Percentiles rank a stretch among this genome's conserved stretches.
These are phyloP conservation scores for Nidularia pulvinata DNA, from an alignment of 768 basidiomycete species.

Conservation along the genomic window DNA sequence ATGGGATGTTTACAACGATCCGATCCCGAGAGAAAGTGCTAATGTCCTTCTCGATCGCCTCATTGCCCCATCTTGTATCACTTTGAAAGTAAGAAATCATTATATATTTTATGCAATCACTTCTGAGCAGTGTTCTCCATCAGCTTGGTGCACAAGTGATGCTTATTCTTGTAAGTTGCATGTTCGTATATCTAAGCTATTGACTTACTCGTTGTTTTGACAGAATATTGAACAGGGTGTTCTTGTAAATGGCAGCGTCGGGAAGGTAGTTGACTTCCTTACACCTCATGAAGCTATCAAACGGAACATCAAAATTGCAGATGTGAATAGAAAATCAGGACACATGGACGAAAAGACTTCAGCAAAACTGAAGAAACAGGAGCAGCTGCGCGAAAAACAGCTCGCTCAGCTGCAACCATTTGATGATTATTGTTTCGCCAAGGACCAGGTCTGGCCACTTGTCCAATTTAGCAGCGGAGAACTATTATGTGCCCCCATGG, in stretches of 20 bases:
- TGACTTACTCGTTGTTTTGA: neutral
- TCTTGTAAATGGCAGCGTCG: constrained; percentile 70
- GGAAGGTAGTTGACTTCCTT: constrained; percentile 48
- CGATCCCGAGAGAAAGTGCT: constrained; percentile 24
- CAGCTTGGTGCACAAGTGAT: constrained; percentile 76
- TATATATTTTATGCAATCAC: too few species aligned
- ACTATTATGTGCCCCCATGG: constrained; percentile 48
- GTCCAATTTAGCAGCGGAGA: constrained; percentile 53
- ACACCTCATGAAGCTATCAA: constrained; percentile 45
- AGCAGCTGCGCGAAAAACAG: neutral
- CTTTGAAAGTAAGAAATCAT: constrained; percentile 38
- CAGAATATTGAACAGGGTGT: constrained; percentile 63
- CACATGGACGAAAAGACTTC: neutral
- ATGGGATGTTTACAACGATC: constrained; percentile 28
- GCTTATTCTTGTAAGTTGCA: constrained; percentile 52
- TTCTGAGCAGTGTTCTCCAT: neutral
- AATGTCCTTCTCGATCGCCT: constrained; percentile 40
- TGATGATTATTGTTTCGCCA: constrained; percentile 16
- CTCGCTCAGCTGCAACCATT: constrained; percentile 11
- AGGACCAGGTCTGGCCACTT: constrained; percentile 48
- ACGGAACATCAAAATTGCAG: constrained; percentile 31
- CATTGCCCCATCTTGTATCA: constrained; percentile 44
- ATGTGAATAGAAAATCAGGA: constrained; percentile 1
- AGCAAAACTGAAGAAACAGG: neutral
- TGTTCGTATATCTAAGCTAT: too few species aligned